These are phyloP conservation scores for Claviceps digitariae DNA, from an alignment of 2,329 filamentous ascomycete species.

Conservation along the genomic window DNA sequence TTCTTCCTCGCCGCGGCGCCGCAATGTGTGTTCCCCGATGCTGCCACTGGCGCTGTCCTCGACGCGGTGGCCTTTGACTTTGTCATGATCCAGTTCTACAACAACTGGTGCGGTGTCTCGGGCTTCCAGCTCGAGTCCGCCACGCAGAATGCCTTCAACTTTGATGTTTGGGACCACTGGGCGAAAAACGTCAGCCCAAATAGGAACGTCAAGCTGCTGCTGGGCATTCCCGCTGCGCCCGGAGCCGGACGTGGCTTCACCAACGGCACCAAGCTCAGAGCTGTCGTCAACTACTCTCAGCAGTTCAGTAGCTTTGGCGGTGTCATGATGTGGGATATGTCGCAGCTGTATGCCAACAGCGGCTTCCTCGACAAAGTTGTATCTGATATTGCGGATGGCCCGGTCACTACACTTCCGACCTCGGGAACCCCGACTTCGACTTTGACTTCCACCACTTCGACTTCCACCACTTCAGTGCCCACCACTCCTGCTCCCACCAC, in stretches of 20 bases:
- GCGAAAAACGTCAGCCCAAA: conserved; percentile 42
- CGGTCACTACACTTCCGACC: background rate
- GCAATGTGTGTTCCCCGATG: conserved; percentile 54
- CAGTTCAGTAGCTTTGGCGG: conserved; percentile 49
- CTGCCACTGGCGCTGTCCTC: conserved; percentile 42
- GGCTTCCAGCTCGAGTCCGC: conserved; percentile 31
- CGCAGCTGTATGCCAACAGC: conserved; percentile 42
- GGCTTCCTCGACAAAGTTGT: conserved; percentile 39
- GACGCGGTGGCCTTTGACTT: conserved; percentile 44
- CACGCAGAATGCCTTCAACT: conserved; percentile 44
- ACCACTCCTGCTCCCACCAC: background rate
- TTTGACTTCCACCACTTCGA: background rate
- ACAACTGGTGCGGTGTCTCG: conserved; percentile 50
- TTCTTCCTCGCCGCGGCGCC: conserved; percentile 53
- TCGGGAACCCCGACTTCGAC: background rate
- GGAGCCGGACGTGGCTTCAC: conserved; percentile 44
- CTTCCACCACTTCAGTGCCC: background rate
- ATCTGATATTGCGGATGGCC: conserved; percentile 16
- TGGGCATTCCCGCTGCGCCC: conserved; percentile 45
- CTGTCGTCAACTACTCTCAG: conserved; percentile 39
- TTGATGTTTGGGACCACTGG: conserved; percentile 52
- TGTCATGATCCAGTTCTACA: conserved; percentile 54
- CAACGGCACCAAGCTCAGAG: conserved; percentile 28
- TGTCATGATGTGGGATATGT: conserved; percentile 58
- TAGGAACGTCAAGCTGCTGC: conserved; percentile 43